Percentiles rank a stretch among this genome's conserved stretches.
Conservation (phyloP, 352 stramenopile genomes). For the Phytophthora vignae region DNA sequence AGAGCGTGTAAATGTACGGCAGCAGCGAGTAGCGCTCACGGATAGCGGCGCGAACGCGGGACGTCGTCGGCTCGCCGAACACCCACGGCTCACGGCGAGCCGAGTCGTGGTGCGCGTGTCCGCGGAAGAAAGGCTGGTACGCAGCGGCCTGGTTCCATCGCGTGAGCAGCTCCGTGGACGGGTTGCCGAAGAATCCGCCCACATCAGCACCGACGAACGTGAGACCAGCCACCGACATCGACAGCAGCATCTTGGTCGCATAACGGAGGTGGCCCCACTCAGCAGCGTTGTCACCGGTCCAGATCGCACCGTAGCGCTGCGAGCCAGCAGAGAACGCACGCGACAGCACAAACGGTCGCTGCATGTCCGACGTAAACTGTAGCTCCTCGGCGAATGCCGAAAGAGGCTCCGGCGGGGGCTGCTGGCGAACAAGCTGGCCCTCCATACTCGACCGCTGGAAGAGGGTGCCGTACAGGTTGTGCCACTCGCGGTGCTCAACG, state of each 20-base stretch:
- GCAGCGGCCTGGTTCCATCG: constrained; percentile 96
- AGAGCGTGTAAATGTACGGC: constrained; percentile 96
- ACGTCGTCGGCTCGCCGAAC: constrained; percentile 95
- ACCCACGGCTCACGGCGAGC: constrained; percentile 98
- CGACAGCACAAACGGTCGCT: constrained; percentile 98
- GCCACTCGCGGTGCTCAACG: constrained; percentile 99
- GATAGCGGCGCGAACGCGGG: constrained; percentile 90
- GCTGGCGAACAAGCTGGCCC: constrained; percentile 86
- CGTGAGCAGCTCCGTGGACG: constrained; percentile 96
- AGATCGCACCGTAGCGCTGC: constrained; percentile 97
- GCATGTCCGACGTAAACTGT: constrained; percentile 50
- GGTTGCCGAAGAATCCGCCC: constrained; percentile 98
- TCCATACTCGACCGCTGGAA: constrained; percentile 97
- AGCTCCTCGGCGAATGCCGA: constrained; percentile 54
- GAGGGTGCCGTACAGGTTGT: constrained; percentile 99
- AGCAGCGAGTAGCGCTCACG: constrained; percentile 96
- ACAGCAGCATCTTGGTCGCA: constrained; percentile 97
- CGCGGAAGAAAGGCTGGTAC: constrained; percentile 99
- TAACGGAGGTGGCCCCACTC: constrained; percentile 97
- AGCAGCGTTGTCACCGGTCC: constrained; percentile 98
- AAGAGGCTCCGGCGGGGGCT: constrained; percentile 49
- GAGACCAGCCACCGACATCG: constrained; percentile 95
- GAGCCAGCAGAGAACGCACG: constrained; percentile 98
- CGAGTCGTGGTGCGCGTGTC: constrained; percentile 99
- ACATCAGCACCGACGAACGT: constrained; percentile 99